Conservation (phyloP, 306 rosid genomes). For the Lupinus albus region DNA sequence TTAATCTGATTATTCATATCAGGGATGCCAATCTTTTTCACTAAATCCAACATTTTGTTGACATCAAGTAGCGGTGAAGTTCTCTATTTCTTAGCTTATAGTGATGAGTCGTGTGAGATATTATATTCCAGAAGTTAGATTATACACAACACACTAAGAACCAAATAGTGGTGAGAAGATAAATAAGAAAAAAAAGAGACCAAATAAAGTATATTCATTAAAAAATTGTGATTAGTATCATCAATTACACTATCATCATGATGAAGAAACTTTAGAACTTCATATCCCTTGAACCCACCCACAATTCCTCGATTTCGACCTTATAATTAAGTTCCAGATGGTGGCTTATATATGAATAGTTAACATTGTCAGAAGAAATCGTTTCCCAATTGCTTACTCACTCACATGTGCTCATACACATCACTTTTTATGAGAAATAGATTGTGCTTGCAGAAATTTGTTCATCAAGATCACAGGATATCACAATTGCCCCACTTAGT, state of each 20-base stretch:
- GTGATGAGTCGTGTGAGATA: too few relatives aligned
- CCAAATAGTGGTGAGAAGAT: too few relatives aligned
- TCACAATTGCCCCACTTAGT: too few relatives aligned
- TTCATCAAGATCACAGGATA: background rate
- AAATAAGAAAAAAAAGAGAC: too few relatives aligned
- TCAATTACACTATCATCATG: constrained; percentile 5
- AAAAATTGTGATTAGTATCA: constrained; percentile 28
- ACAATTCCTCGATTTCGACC: background rate
- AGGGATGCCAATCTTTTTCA: too few relatives aligned
- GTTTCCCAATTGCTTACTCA: constrained; percentile 4
- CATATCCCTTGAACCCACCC: background rate
- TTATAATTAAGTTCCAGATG: constrained; percentile 6
- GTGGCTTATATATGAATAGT: constrained; percentile 9
- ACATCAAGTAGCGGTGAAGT: too few relatives aligned
- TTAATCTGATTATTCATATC: too few relatives aligned
- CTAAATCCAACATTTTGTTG: too few relatives aligned
- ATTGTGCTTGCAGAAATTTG: background rate
- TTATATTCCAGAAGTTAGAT: too few relatives aligned
- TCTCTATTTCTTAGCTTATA: too few relatives aligned
- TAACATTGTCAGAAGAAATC: background rate
- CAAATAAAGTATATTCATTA: background rate
- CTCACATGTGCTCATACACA: background rate
- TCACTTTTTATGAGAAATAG: constrained; percentile 3
- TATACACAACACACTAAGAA: too few relatives aligned
- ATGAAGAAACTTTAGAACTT: constrained; percentile 25